Evolutionary conservation across 169 alveolate species (phyloP), one percentile per base, ranked within the genome.

Genomic region (Theileria sp.): DNA sequence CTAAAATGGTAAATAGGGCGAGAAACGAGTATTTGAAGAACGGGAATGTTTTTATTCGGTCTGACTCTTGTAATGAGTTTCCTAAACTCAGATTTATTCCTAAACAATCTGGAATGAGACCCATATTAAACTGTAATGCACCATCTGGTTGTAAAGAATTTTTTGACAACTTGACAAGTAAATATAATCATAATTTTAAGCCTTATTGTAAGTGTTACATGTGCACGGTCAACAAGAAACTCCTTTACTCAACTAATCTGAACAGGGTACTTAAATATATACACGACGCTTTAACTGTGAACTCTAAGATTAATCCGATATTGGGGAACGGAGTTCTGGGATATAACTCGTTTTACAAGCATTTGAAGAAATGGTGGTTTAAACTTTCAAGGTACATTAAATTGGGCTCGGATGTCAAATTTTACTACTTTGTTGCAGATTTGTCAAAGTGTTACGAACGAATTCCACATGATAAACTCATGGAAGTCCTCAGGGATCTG

Each of bases 61-160:
- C 38, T 32, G 17, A 15, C 17, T 28, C 25, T 19, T 17, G 44
- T 3, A 2, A 23, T 13, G 73, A 50, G 13, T 67, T 19, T 21
- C 38, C 69, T 5, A 77, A 75, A 36, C 61, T 85, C 15, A 77
- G 91, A 36, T 85, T 86, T 77, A 28, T 79, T 19, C 91, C 91
- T 15, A 85, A 85, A 36, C 71, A 54, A n/a, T 49, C 74, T 12
- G 91, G 91, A 19, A 85, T 85, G 91, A 61, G 91, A 9, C 91
- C 91, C 5, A 85, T 85, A 15, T 13, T 77, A 50, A 85, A 85
- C 74, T 85, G 83, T 65, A 78, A 77, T 32, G 28, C 66, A 13
- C 17, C 50, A 0, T 13, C 12, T 19, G 74, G 50, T 0, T 50
- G 65, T 25, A 15, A 4, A 36, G 34, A 13, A 54, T 28, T 7